phyloP scores from a whole-genome alignment of 1,284 basidiomycete species.

The Trametes versicolor region DNA sequence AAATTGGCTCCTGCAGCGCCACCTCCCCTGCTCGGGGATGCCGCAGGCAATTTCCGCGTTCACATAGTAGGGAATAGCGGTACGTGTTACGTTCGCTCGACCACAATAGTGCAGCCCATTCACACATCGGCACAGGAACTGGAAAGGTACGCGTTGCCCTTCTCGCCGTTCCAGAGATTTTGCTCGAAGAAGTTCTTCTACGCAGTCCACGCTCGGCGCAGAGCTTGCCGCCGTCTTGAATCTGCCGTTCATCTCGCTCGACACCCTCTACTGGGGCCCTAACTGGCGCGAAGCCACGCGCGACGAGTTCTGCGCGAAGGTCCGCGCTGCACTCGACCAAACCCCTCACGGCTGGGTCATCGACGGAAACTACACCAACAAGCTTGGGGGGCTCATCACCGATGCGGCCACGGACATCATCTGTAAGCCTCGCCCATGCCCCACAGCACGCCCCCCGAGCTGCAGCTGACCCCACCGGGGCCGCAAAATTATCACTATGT shows the following conservation, averaged over 20 bases:
- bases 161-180: not conserved
- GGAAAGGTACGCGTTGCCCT: constrained; percentile 26
- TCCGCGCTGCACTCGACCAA: constrained; percentile 32
- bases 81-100: constrained; percentile 37
- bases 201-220: constrained; percentile 58
- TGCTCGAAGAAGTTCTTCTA: not conserved
- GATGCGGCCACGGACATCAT: constrained; percentile 64
- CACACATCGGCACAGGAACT: constrained; percentile 6
- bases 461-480: not conserved
- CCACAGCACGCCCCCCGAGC: not conserved
- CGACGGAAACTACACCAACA: constrained; percentile 39
- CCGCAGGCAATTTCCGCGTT: constrained; percentile 56
- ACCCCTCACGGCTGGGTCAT: constrained; percentile 41
- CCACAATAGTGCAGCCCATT: not conserved
- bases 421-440: constrained; percentile 51
- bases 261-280: constrained; percentile 41
- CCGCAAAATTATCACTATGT: not conserved
- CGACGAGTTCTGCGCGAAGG: constrained; percentile 35
- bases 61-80: constrained; percentile 66
- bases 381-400: constrained; percentile 42
- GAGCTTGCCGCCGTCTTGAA: constrained; percentile 57
- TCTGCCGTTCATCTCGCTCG: constrained; percentile 39
- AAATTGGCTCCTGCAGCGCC: not conserved
- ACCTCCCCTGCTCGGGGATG: constrained; percentile 58
- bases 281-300: constrained; percentile 33